A percentile compares a stretch with the other conserved stretches of the same genome.
phyloP scores from a whole-genome alignment of 352 stramenopile genomes.

The Globisporangium canariense region DNA sequence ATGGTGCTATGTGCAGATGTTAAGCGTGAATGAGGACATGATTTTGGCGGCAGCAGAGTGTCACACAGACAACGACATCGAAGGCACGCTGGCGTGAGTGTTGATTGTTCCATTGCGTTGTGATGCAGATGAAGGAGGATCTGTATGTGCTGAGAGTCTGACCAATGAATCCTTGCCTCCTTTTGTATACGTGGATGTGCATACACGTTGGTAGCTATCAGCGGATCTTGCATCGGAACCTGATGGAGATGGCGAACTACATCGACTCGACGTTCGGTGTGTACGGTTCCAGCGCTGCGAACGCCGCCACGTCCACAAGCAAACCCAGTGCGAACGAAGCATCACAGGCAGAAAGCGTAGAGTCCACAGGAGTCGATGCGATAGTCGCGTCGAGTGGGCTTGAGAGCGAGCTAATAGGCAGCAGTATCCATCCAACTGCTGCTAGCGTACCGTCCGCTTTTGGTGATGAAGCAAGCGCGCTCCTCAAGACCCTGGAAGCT shows the following conservation, averaged over 20 bases:
- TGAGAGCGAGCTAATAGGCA: neutral
- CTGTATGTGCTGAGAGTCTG: neutral
- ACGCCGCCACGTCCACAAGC: neutral
- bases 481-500: slow-evolving; percentile 52
- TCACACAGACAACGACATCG: slow-evolving; percentile 47
- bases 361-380: neutral
- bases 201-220: slow-evolving; percentile 44
- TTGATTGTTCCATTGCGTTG: too few species aligned
- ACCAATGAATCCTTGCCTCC: neutral
- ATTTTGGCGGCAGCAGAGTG: slow-evolving; percentile 54
- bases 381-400: neutral
- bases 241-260: slow-evolving; percentile 83
- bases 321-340: neutral
- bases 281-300: slow-evolving; percentile 34
- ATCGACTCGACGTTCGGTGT: slow-evolving; percentile 76
- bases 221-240: slow-evolving; percentile 62
- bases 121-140: too few species aligned
- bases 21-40: slow-evolving; percentile 74
- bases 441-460: neutral
- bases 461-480: slow-evolving; percentile 18
- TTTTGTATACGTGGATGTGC: neutral
- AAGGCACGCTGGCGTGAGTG: slow-evolving; percentile 53
- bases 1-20: slow-evolving; percentile 40
- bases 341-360: neutral
- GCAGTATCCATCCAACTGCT: neutral